Conservation (phyloP, 75 land plant genomes). For the Picea glauca region DNA sequence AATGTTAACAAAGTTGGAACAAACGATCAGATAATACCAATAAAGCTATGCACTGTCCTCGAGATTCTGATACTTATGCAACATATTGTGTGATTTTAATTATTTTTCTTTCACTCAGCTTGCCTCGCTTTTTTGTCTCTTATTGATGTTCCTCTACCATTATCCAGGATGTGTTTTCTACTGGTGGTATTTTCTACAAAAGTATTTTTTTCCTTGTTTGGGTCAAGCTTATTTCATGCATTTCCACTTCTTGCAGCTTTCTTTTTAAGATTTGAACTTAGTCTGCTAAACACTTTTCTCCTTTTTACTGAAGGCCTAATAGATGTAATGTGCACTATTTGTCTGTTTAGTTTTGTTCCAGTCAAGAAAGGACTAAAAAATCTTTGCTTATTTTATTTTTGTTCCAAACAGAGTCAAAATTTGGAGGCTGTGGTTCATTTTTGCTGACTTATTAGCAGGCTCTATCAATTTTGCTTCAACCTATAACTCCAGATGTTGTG, state of each 20-base stretch:
- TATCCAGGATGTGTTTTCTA: neutral
- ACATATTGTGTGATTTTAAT: neutral
- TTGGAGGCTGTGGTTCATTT: constrained; percentile 84
- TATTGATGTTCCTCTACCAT: neutral
- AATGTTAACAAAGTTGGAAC: neutral
- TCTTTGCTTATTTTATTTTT: neutral
- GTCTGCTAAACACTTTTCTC: too few species aligned
- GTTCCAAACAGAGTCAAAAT: constrained; percentile 65
- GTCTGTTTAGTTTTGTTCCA: neutral
- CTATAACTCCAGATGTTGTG: constrained; percentile 36
- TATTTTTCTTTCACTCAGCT: neutral
- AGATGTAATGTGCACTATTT: neutral
- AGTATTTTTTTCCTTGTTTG: neutral
- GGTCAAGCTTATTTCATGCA: neutral
- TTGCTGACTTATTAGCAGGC: constrained; percentile 64
- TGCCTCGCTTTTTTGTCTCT: neutral
- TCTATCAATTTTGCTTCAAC: constrained; percentile 51
- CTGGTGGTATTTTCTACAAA: neutral
- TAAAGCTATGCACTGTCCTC: neutral
- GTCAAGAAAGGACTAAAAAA: neutral
- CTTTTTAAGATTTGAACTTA: too few species aligned
- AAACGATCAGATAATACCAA: neutral
- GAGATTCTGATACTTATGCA: neutral
- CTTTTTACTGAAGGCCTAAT: neutral
- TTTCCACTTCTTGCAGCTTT: neutral